Percentiles rank a stretch among this genome's conserved stretches.
Evolutionary conservation across 805 yeast genomes (phyloP).

Genomic region (Saccharomycopsis sp.): DNA sequence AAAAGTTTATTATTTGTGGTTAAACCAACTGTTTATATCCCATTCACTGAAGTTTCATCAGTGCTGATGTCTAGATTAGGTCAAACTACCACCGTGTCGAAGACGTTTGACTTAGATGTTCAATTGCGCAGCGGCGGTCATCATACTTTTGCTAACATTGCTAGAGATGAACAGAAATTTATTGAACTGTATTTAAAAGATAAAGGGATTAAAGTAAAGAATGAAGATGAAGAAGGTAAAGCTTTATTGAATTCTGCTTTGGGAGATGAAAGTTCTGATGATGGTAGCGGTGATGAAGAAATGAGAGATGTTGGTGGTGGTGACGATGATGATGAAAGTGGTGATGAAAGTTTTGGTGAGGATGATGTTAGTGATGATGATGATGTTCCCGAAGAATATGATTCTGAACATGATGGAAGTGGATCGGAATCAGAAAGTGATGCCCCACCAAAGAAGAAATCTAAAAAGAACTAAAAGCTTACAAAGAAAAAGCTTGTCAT

Average conservation of each 20-base stretch:
- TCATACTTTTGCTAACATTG: constrained; percentile 82
- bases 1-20: constrained; percentile 86
- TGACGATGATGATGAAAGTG: constrained; percentile 65
- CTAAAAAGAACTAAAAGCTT: constrained; percentile 7
- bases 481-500: too few relatives aligned
- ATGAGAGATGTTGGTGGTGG: constrained; percentile 41
- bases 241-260: constrained; percentile 71
- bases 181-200: constrained; percentile 71
- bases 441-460: constrained; percentile 19
- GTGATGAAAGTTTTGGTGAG: constrained; percentile 75
- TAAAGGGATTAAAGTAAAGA: constrained; percentile 73
- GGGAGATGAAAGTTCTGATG: constrained; percentile 49
- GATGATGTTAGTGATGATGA: constrained; percentile 21
- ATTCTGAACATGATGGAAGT: constrained; percentile 13
- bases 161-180: constrained; percentile 78
- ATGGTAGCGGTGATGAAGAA: constrained; percentile 50
- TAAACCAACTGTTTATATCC: constrained; percentile 89
- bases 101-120: constrained; percentile 90
- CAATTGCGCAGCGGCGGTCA: constrained; percentile 56
- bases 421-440: constrained; percentile 4
- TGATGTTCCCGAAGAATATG: constrained; percentile 21
- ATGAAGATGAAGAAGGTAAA: constrained; percentile 86
- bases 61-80: constrained; percentile 88
- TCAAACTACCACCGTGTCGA: constrained; percentile 61
- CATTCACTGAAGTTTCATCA: constrained; percentile 69